These are phyloP conservation scores for Podospora pseudoanserina DNA, from an alignment of 495 filamentous ascomycete species.

Conservation along the genomic window DNA sequence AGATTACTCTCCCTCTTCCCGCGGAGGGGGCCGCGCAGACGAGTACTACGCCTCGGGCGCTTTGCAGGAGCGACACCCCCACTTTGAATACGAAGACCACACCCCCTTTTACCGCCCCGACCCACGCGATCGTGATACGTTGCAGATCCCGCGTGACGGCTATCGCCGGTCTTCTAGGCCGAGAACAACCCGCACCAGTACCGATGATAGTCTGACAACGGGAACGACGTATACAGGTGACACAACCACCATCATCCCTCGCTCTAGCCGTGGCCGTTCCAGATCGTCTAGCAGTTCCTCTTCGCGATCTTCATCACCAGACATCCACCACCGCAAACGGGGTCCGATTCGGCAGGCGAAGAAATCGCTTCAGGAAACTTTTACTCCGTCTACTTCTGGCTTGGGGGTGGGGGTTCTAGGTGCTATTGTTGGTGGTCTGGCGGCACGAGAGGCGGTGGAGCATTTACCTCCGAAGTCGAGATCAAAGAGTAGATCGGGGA, in stretches of 20 bases:
- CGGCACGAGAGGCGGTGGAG: conserved; percentile 35
- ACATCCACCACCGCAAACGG: neutral
- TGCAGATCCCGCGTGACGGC: neutral
- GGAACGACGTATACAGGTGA: conserved; percentile 2
- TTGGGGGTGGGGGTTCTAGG: conserved; percentile 43
- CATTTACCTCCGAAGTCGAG: conserved; percentile 12
- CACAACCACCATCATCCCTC: conserved; percentile 4
- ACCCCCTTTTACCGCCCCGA: conserved; percentile 20
- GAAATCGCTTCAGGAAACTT: conserved; percentile 29
- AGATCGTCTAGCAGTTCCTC: neutral
- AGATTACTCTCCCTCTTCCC: conserved; percentile 11
- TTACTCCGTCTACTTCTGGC: conserved; percentile 38
- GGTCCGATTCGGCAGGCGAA: conserved; percentile 29
- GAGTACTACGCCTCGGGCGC: conserved; percentile 10
- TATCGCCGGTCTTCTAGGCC: conserved; percentile 2
- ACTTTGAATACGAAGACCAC: conserved; percentile 13
- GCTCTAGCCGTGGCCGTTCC: neutral
- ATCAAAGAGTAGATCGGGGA: neutral
- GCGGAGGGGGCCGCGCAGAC: neutral
- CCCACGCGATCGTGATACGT: conserved; percentile 3
- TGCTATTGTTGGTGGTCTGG: conserved; percentile 44
- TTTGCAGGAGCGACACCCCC: conserved; percentile 5
- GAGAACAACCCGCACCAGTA: neutral
- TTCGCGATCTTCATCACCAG: neutral
- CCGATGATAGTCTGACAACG: conserved; percentile 1